Evolutionary conservation across 2,329 filamentous ascomycete genomes (phyloP).

Genomic region (Pseudocercospora macadamiae): DNA sequence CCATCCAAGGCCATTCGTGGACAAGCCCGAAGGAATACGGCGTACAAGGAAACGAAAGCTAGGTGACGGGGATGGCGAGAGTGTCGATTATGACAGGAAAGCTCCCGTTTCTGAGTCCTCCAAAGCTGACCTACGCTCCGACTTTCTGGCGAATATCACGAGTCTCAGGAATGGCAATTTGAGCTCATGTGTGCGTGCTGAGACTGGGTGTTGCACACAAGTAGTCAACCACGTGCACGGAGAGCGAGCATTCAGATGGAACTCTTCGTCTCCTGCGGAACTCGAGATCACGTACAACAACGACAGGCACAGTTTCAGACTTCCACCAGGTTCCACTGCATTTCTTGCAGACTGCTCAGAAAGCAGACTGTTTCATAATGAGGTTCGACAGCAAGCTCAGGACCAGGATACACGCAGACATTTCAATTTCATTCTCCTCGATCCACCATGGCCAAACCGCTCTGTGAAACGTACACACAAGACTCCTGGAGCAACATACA

Average conservation of each 20-base stretch:
- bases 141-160: constrained; percentile 3
- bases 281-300: not conserved
- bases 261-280: constrained; percentile 2
- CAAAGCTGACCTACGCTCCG: not conserved
- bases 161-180: not conserved
- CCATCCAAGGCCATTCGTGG: constrained; percentile 29
- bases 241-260: not conserved
- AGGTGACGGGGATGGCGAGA: not conserved
- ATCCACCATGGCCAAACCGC: constrained; percentile 81
- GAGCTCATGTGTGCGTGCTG: not conserved
- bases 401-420: constrained; percentile 46
- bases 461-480: constrained; percentile 66
- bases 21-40: not conserved
- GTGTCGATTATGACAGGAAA: too few relatives aligned
- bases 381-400: constrained; percentile 42
- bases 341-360: constrained; percentile 53
- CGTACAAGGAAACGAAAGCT: constrained; percentile 30
- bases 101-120: not conserved
- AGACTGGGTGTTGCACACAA: not conserved
- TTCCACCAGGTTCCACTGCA: constrained; percentile 55
- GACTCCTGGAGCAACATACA: constrained; percentile 34
- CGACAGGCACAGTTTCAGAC: constrained; percentile 27
- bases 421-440: constrained; percentile 72
- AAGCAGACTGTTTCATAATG: constrained; percentile 41
- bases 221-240: constrained; percentile 1